phyloP scores from a whole-genome alignment of 768 basidiomycete species.

The Serendipita sp. region DNA sequence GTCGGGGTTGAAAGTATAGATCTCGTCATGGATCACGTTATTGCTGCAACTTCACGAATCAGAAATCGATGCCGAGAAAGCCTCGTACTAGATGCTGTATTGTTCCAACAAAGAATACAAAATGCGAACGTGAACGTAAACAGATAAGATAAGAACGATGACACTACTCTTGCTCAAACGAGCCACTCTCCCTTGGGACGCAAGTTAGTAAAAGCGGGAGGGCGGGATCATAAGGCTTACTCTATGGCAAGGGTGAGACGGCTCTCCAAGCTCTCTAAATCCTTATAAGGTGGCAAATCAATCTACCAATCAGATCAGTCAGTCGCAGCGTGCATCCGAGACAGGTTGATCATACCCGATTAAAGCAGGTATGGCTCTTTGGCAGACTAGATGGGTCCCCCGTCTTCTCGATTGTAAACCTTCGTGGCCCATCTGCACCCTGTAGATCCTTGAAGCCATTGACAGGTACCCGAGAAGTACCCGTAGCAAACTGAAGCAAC shows the following conservation, averaged over 20 bases:
- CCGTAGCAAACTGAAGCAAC: conserved; percentile 75
- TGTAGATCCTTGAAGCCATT: conserved; percentile 93
- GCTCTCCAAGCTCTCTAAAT: conserved; percentile 68
- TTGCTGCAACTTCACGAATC: too few relatives aligned
- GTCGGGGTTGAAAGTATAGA: too few relatives aligned
- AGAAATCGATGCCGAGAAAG: too few relatives aligned
- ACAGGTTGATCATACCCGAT: conserved; percentile 21
- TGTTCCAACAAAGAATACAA: too few relatives aligned
- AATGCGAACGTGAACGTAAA: too few relatives aligned
- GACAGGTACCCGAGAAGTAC: conserved; percentile 70
- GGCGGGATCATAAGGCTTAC: background rate
- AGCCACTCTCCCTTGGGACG: background rate
- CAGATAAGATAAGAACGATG: too few relatives aligned
- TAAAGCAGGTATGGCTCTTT: conserved; percentile 89
- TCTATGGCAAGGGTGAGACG: conserved; percentile 25
- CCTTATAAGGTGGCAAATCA: conserved; percentile 79
- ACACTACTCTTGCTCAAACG: background rate
- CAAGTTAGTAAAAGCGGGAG: background rate
- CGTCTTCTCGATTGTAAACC: conserved; percentile 91
- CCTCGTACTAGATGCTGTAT: too few relatives aligned
- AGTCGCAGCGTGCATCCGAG: conserved; percentile 4
- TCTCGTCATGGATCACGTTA: too few relatives aligned
- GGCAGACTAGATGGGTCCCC: conserved; percentile 80
- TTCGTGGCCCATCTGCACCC: conserved; percentile 78
- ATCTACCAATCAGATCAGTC: conserved; percentile 20